Base-by-base conservation (phyloP, 257 asterid genomes). In the Anisodus tanguticus region DNA sequence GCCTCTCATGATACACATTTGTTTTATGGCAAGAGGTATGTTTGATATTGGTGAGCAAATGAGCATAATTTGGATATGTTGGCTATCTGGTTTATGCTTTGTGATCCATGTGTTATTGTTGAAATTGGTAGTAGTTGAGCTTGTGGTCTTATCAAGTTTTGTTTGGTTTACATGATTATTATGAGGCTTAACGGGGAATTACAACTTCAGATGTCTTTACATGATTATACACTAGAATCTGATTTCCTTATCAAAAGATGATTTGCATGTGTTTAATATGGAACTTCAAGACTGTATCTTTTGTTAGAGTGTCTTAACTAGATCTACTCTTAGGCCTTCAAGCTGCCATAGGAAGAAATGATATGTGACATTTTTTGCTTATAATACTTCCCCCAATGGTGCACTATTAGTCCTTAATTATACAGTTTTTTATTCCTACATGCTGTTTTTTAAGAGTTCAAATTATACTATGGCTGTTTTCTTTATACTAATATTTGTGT, bases 51-150 rank as follows among this genome's bases (percentile, higher is more conserved):
- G 2, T n/a, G n/a, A n/a, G n/a, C 45, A 51, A 51, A 41, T 9
- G 43, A 22, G 8, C 62, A 76, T 41, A 74, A 49, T 74, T 19
- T 19, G 60, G 43, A 49, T 74, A 43, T 47, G 39, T 19, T 11
- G 8, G 81, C 54, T 31, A 74, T 11, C 45, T 74, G 4, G 10
- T 12, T 11, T 9, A 72, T 72, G 41, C 45, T 49, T 76, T 12
- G 13, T 74, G 45, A 74, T 47, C 57, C 63, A 76, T 51, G 60
- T 19, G 59, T 72, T 71, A 49, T 0, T 49, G 80, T 74, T 74
- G 81, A 51, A 11, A 26, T 51, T 26, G 47, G 63, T 64, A 26
- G 11, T 51, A 22, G 13, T 35, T 26, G 45, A 76, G 45, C 9
- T 47, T 76, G 26, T n/a, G n/a, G n/a, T n/a, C 12, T 8, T 51